Conservation (phyloP, 2,329 filamentous ascomycete species). For the Colletotrichum tofieldiae region DNA sequence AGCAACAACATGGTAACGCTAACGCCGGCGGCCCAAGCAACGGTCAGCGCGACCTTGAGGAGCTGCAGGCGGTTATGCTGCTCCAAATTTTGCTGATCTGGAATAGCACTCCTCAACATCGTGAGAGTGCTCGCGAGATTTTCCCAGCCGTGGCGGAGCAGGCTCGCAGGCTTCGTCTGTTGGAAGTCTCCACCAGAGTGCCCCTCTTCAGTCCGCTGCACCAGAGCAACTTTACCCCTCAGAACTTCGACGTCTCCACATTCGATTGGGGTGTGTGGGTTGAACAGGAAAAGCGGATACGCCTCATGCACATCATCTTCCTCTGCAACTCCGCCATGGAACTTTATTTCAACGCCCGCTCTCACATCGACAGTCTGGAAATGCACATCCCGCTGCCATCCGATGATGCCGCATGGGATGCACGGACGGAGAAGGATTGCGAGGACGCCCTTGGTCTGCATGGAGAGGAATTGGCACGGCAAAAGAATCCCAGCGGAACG, state of each 20-base stretch:
- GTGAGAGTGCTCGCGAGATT: conserved; percentile 73
- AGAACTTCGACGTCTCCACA: conserved; percentile 62
- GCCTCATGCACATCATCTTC: conserved; percentile 77
- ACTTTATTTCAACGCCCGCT: conserved; percentile 79
- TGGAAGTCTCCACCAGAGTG: conserved; percentile 66
- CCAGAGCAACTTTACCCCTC: conserved; percentile 65
- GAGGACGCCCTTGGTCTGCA: conserved; percentile 76
- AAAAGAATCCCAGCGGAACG: conserved; percentile 74
- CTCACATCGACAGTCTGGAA: conserved; percentile 76
- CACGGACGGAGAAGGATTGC: conserved; percentile 71
- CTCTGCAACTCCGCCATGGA: conserved; percentile 76
- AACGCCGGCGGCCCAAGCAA: conserved; percentile 34
- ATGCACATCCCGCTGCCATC: conserved; percentile 78
- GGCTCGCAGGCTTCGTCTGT: conserved; percentile 70
- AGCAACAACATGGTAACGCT: conserved; percentile 7
- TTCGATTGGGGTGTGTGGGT: conserved; percentile 80
- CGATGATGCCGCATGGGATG: conserved; percentile 84
- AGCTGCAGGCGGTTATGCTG: conserved; percentile 77
- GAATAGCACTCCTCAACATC: conserved; percentile 78
- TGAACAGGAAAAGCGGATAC: conserved; percentile 78
- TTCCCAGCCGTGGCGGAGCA: conserved; percentile 72
- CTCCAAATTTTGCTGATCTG: conserved; percentile 76
- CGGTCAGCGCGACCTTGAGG: conserved; percentile 67
- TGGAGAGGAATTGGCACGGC: conserved; percentile 69
- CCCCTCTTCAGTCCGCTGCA: conserved; percentile 73